These are phyloP conservation scores for Beauveria sp. DNA, from an alignment of 2,329 filamentous ascomycete genomes.

Conservation along the genomic window DNA sequence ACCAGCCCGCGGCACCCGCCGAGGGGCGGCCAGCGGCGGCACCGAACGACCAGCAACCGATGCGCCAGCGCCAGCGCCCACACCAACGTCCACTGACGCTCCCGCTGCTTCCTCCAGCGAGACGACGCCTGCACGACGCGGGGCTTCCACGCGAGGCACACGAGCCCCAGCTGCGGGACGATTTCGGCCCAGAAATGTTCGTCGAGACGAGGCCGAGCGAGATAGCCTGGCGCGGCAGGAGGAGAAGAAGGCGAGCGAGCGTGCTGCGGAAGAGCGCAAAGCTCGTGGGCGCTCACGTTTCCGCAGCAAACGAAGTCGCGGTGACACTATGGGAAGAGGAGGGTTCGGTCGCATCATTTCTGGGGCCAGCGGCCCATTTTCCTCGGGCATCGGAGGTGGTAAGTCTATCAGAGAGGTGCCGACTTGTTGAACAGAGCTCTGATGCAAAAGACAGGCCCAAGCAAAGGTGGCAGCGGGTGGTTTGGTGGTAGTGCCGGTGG, in stretches of 20 bases:
- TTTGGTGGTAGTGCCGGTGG: conserved; percentile 21
- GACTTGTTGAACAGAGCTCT: background rate
- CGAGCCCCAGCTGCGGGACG: conserved; percentile 30
- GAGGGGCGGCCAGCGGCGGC: conserved; percentile 22
- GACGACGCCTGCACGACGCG: background rate
- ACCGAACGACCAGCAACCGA: conserved; percentile 17
- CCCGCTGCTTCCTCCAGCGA: conserved; percentile 13
- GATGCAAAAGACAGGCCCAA: background rate
- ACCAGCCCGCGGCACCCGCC: conserved; percentile 24
- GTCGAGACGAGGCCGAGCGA: conserved; percentile 43
- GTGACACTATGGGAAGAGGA: conserved; percentile 35
- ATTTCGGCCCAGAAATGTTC: conserved; percentile 40
- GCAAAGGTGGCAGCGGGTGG: conserved; percentile 12
- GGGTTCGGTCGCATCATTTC: conserved; percentile 27
- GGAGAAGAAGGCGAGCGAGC: conserved; percentile 33
- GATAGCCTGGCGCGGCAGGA: conserved; percentile 38
- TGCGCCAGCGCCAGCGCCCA: conserved; percentile 11
- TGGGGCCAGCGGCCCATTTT: conserved; percentile 33
- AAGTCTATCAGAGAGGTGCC: background rate
- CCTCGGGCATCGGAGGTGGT: conserved; percentile 18
- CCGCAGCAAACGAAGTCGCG: conserved; percentile 35
- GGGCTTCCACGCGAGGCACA: conserved; percentile 23
- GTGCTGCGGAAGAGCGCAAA: conserved; percentile 31
- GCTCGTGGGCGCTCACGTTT: conserved; percentile 31
- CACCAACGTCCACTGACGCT: conserved; percentile 15